Conservation (phyloP, 257 asterid species). For the Nicotiana knightiana region DNA sequence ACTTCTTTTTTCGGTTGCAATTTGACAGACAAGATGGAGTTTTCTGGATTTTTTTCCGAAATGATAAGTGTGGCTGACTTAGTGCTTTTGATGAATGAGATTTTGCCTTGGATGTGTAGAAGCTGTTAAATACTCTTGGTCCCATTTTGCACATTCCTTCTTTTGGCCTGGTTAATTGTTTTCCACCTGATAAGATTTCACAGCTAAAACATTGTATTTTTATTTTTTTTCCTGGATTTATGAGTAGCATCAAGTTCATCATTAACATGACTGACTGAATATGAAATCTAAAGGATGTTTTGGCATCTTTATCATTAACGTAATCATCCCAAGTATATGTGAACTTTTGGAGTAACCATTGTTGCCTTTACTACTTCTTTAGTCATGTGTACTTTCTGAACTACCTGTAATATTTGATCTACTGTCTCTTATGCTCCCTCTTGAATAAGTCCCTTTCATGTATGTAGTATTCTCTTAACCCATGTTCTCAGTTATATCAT, state of each 20-base stretch:
- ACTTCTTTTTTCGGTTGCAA: neutral
- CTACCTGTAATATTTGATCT: neutral
- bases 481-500: constrained; percentile 61
- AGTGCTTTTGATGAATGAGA: constrained; percentile 6
- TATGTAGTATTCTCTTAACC: constrained; percentile 41
- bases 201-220: neutral
- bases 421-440: neutral
- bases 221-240: neutral
- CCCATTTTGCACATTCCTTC: neutral
- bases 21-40: neutral
- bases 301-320: neutral
- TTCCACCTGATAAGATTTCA: neutral
- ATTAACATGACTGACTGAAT: neutral
- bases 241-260: neutral
- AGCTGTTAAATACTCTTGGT: constrained; percentile 1
- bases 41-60: neutral
- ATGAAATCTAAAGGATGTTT: neutral
- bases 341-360: neutral
- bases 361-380: neutral
- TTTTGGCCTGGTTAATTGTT: neutral
- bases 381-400: neutral
- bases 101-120: neutral
- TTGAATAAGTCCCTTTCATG: neutral
- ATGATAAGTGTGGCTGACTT: neutral
- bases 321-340: neutral